Evolutionary conservation across 768 basidiomycete species (phyloP), one percentile per base, ranked within the genome.

Genomic region (Podaxis pistillaris): DNA sequence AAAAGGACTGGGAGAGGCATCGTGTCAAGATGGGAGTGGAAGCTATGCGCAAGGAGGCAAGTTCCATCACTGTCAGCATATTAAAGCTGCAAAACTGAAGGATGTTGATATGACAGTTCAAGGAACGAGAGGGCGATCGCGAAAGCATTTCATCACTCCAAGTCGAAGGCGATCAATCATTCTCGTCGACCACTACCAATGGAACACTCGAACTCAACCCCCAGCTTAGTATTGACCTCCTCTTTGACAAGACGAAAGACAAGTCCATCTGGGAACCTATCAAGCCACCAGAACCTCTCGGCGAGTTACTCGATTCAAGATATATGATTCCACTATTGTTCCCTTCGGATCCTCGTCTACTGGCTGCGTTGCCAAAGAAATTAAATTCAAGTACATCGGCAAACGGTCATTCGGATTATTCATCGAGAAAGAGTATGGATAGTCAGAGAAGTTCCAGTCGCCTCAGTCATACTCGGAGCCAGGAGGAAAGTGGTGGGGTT

Each of bases 1-100:
- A 98, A 75, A 96, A 93, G 70, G 96, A 98, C 71, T 99, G 96
- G 96, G 96, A 99, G 74, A 80, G 93, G 61, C 90, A 93, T 72
- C 82, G 94, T 49, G 87, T 96, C 36, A 91, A 93, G 70, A 78
- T 91, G 36, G 92, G 93, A 3, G 93, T 96, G 8, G 89, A 93
- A 69, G 88, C 89, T 8, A 77, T 94, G 37, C 87, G 90, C 63
- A 91, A 88, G 75, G 92, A 94, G 85, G 91, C 47, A 64, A 19
- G 24, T 38, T 37, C 36, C 58, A 41, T 4, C 24, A 44, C 40
- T 9, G 1, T 41, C 3, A 24, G 3, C 17, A 38, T 17, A 51
- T 15, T 22, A 1, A 33, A 44, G 51, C 47, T 50, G 26, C 3
- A 33, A 53, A 15, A 46, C 44, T 46, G 44, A 49, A 22, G 33